Conservation (phyloP, 345 rosid species). For the Mangifera indica region DNA sequence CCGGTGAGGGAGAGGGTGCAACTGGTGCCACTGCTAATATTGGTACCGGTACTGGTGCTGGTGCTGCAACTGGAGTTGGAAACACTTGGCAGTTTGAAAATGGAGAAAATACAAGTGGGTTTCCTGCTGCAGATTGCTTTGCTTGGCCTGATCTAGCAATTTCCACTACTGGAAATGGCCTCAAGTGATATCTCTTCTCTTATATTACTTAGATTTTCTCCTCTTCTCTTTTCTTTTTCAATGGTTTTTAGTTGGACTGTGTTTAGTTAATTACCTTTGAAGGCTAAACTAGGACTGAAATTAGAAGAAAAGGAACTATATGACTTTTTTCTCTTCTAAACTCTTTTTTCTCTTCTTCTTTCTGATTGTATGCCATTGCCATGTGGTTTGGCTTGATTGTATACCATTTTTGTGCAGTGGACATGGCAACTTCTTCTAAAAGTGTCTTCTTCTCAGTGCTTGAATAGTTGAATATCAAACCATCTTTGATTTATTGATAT, state of each 20-base stretch:
- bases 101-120: constrained; percentile 46
- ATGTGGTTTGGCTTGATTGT: constrained; percentile 27
- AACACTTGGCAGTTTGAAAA: constrained; percentile 79
- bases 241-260: constrained; percentile 9
- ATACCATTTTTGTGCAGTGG: constrained; percentile 16
- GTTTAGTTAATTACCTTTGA: constrained; percentile 17
- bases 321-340: constrained; percentile 11
- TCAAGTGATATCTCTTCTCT: constrained; percentile 44
- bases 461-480: constrained; percentile 8
- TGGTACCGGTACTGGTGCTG: constrained; percentile 21
- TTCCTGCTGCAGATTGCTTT: constrained; percentile 65
- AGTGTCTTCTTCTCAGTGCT: constrained; percentile 19
- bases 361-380: constrained; percentile 15
- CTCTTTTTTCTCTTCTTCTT: background rate
- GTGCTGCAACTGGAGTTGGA: constrained; percentile 31
- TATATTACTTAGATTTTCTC: background rate
- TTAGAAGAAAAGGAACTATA: constrained; percentile 10
- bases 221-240: background rate
- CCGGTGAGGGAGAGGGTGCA: constrained; percentile 45
- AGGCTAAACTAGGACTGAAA: constrained; percentile 15
- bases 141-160: constrained; percentile 95
- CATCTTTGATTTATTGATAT: background rate
- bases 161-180: constrained; percentile 78
- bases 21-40: constrained; percentile 24
- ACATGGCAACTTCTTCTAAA: constrained; percentile 22